Evolutionary conservation across 176 grass and related monocot species (phyloP).

Genomic region (Pontederia paniculata): DNA sequence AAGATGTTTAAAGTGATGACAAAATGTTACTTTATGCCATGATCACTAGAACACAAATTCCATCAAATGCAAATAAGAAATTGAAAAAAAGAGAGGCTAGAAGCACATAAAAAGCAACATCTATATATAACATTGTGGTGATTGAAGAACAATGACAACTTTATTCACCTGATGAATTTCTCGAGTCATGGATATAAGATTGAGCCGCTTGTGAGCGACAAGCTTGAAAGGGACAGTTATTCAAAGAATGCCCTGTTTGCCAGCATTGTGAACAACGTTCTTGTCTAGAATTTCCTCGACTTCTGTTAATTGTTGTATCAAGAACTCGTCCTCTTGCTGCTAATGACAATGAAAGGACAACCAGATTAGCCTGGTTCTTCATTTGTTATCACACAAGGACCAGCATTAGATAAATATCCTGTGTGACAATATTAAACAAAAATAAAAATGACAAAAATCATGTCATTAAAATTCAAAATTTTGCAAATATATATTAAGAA

Average conservation of each 20-base stretch:
- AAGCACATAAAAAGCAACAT: not conserved
- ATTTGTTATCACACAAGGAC: no score
- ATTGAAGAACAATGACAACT: slow-evolving; percentile 1
- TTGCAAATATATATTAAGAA: no score
- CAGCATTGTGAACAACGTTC: slow-evolving; percentile 36
- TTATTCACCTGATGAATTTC: slow-evolving; percentile 32
- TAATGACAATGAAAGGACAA: not conserved
- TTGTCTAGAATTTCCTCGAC: slow-evolving; percentile 35
- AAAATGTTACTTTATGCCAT: no score
- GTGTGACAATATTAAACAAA: no score
- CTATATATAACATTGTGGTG: not conserved
- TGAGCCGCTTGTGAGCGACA: slow-evolving; percentile 32
- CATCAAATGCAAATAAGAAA: not conserved
- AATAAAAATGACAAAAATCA: no score
- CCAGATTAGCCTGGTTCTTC: not conserved
- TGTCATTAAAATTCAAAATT: no score
- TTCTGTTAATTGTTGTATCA: slow-evolving; percentile 26
- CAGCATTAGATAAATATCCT: no score
- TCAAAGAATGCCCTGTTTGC: slow-evolving; percentile 42
- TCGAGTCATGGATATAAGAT: slow-evolving; percentile 27
- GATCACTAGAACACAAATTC: not conserved
- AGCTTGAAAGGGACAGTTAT: slow-evolving; percentile 32
- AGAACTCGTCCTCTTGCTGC: slow-evolving; percentile 47
- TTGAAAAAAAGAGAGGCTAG: not conserved
- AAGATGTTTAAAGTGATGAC: no score